These are phyloP conservation scores for Cercospora berteroae DNA, from an alignment of 2,329 filamentous ascomycete species.

Conservation along the genomic window DNA sequence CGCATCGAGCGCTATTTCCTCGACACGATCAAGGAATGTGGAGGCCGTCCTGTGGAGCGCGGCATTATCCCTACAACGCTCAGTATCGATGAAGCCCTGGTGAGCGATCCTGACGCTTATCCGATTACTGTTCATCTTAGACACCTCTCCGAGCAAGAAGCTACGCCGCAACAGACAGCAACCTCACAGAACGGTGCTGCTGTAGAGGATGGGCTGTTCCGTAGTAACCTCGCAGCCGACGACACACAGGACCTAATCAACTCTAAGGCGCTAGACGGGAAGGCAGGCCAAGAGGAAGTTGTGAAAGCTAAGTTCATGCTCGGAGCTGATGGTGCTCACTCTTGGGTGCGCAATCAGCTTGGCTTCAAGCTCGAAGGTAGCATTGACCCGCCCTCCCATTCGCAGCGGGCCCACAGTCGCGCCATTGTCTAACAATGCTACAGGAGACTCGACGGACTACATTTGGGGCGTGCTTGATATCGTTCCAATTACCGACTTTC, in stretches of 20 bases:
- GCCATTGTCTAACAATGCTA: neutral
- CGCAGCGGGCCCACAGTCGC: too few relatives aligned
- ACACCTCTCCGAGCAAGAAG: slow-evolving; percentile 58
- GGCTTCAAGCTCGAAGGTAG: slow-evolving; percentile 28
- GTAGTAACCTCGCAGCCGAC: slow-evolving; percentile 50
- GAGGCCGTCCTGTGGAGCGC: slow-evolving; percentile 58
- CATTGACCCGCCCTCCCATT: neutral
- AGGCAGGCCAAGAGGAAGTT: slow-evolving; percentile 28
- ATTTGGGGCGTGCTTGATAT: slow-evolving; percentile 37
- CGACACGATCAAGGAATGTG: slow-evolving; percentile 43
- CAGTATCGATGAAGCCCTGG: slow-evolving; percentile 52
- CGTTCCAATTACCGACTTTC: slow-evolving; percentile 26
- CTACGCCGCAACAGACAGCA: slow-evolving; percentile 49
- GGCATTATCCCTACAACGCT: slow-evolving; percentile 58
- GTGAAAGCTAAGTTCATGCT: slow-evolving; percentile 64
- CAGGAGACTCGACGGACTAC: slow-evolving; percentile 30
- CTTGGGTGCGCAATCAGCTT: slow-evolving; percentile 59
- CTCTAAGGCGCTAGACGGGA: slow-evolving; percentile 10
- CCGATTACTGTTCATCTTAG: slow-evolving; percentile 61
- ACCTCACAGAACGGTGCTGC: slow-evolving; percentile 35
- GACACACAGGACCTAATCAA: slow-evolving; percentile 23
- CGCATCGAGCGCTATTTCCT: slow-evolving; percentile 59
- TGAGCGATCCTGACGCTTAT: slow-evolving; percentile 54
- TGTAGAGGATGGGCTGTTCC: slow-evolving; percentile 55
- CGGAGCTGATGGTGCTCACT: slow-evolving; percentile 72